A percentile compares a stretch with the other conserved stretches of the same genome.
phyloP scores from a whole-genome alignment of 2,329 filamentous ascomycete genomes.

The Verticillium alfalfae region DNA sequence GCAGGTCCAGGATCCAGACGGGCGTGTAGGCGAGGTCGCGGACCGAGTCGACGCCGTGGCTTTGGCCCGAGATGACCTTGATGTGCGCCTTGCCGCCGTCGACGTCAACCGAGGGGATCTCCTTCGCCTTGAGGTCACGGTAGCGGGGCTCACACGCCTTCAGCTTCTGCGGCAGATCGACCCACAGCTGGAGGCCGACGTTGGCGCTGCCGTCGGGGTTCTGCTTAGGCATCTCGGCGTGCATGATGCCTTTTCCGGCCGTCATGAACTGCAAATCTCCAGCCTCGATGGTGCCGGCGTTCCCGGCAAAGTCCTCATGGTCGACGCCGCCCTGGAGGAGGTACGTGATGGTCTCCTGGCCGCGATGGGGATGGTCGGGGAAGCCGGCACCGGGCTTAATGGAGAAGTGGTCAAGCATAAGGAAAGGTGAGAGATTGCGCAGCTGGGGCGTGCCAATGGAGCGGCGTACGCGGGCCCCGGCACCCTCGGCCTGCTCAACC shows the following conservation, averaged over 20 bases:
- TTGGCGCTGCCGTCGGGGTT: constrained; percentile 72
- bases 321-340: constrained; percentile 80
- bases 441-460: constrained; percentile 81
- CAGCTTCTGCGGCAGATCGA: constrained; percentile 75
- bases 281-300: constrained; percentile 73
- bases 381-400: constrained; percentile 79
- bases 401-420: constrained; percentile 94
- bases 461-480: constrained; percentile 78
- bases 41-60: constrained; percentile 77
- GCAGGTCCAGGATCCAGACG: constrained; percentile 90
- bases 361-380: constrained; percentile 78
- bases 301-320: constrained; percentile 87
- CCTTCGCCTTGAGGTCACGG: constrained; percentile 70
- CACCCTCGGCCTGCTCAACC: constrained; percentile 80
- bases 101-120: constrained; percentile 70
- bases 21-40: constrained; percentile 93
- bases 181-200: constrained; percentile 91
- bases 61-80: constrained; percentile 86
- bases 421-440: constrained; percentile 83
- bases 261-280: constrained; percentile 99
- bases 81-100: constrained; percentile 71
- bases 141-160: constrained; percentile 91
- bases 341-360: constrained; percentile 87
- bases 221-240: constrained; percentile 88
- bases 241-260: constrained; percentile 83